Base-by-base conservation (phyloP, 225 moss, liverwort and hornwort genomes). In the Physcomitrellopsis africana region DNA sequence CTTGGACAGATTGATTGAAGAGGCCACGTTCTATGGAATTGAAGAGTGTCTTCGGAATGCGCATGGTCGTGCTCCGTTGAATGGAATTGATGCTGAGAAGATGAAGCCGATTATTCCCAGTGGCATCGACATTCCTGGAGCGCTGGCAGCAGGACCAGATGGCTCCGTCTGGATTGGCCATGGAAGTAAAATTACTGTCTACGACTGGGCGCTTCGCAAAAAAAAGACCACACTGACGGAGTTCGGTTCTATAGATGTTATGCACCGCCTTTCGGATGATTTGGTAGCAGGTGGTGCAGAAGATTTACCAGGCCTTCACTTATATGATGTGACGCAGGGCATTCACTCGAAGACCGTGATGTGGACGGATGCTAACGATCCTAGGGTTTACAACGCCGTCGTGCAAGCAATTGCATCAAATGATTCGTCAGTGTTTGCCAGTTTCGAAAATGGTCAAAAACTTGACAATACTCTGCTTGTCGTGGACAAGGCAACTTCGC, bases 401-500 rank as follows among this genome's bases (percentile, higher is more conserved):
- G 94, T 92, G 62, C 73, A 79, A 7, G 96, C 94, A 0, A n/a
- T 96, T 20, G 22, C 92, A 0, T 85, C 92, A 17, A 92, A 89
- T 24, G 77, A 77, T 16, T 41, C 74, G 7, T 51, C 81, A 0
- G 60, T 94, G 44, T 92, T 94, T 70, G 94, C 81, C 8, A 96
- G 96, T 69, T 94, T 92, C 27, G 96, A 96, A 68, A 96, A 91
- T 22, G 96, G 92, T 15, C 96, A 96, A 80, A 89, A 91, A 27
- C 82, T 94, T 48, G 96, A 96, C 69, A 96, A 96, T 60, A 58
- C 88, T 0, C 67, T 96, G 14, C 60, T 92, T 55, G 37, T 88
- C 16, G 53, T 96, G 16, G 94, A 96, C 77, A 91, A 88, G 81
- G 19, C 27, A 10, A 96, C 90, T 6, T 74, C 81, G n/a, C 87